Percentiles rank a stretch among this genome's conserved stretches.
Conservation (phyloP, 108 stramenopile genomes). For the Cyclostephanos invisitatus region DNA sequence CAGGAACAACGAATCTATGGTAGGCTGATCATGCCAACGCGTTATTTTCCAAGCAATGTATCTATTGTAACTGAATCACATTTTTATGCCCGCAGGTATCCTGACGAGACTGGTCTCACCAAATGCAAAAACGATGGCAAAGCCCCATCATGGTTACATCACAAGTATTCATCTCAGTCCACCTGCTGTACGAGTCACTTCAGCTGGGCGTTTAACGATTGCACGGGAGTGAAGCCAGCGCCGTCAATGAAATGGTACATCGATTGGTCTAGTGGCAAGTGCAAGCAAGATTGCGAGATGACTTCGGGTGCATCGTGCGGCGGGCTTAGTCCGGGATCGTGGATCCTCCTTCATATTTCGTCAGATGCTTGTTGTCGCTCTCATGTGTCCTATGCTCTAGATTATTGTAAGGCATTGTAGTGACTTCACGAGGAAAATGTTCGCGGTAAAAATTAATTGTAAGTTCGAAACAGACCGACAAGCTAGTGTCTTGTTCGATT, state of each 20-base stretch:
- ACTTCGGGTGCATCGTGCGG: slow-evolving; percentile 42
- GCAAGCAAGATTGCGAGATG: slow-evolving; percentile 36
- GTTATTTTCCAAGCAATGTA: neutral
- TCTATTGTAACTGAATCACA: neutral
- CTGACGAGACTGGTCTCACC: slow-evolving; percentile 6
- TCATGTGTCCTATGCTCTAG: slow-evolving; percentile 32
- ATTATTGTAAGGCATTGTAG: neutral
- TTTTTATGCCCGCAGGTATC: slow-evolving; percentile 24
- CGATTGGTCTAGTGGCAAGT: slow-evolving; percentile 40
- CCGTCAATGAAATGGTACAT: slow-evolving; percentile 33
- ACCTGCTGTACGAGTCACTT: slow-evolving; percentile 41
- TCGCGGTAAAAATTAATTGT: too few relatives aligned
- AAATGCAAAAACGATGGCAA: slow-evolving; percentile 38
- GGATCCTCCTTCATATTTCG: slow-evolving; percentile 19
- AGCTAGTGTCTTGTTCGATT: too few relatives aligned
- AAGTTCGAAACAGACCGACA: too few relatives aligned
- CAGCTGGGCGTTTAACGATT: slow-evolving; percentile 24
- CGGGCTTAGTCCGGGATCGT: slow-evolving; percentile 31
- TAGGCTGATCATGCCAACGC: neutral
- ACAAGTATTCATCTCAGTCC: slow-evolving; percentile 14
- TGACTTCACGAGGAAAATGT: neutral
- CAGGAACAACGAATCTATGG: slow-evolving; percentile 12
- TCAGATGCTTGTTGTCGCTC: slow-evolving; percentile 30
- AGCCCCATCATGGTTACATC: slow-evolving; percentile 27
- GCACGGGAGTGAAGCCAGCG: slow-evolving; percentile 18